Base-by-base conservation (phyloP, 2,329 filamentous ascomycete genomes). In the Trichoderma sp. region DNA sequence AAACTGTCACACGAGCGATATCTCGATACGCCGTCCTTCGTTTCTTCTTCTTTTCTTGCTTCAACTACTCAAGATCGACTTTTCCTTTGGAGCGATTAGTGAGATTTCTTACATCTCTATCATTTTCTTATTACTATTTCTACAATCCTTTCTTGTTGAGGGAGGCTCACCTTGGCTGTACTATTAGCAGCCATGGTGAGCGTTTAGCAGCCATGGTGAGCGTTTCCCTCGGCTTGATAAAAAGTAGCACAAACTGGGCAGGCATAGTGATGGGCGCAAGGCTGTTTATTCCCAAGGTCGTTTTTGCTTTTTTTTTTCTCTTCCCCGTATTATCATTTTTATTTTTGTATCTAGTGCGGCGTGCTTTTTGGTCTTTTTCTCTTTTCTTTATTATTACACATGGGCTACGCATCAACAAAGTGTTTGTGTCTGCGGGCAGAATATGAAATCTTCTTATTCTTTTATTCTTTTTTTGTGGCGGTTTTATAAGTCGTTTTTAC, bases 181-280 rank as follows among this genome's bases (percentile, higher is more conserved):
- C 28, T 34, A 67, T 34, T 39, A 67, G 24, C n/a, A 34, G 56
- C 14, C 56, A 53, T 53, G 57, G 30, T 18, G 21, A 34, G 47
- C n/a, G 6, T 26, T 32, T 47, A 67, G 24, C n/a, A 34, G 56
- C 14, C 56, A 53, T 53, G 57, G 30, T 18, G 21, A 34, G 47
- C n/a, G 6, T 26, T 32, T 47, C n/a, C n/a, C n/a, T 60, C 15
- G 12, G n/a, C 39, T 26, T 51, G 39, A 53, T 36, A 36, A 61
- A 62, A 51, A 62, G 39, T 26, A 69, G 39, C 51, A 36, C 66
- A 69, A 69, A 69, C 24, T 61, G 66, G 66, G 66, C 66, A 53
- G 66, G 66, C 57, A 69, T 69, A 51, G 66, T 69, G 66, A 61
- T 69, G 66, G 65, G 66, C 66, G 66, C 66, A 69, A 61, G 66